Percentiles rank a stretch among this genome's conserved stretches.
Evolutionary conservation across 23 red algal genomes (phyloP).

Genomic region (Rhodosorus marinus): DNA sequence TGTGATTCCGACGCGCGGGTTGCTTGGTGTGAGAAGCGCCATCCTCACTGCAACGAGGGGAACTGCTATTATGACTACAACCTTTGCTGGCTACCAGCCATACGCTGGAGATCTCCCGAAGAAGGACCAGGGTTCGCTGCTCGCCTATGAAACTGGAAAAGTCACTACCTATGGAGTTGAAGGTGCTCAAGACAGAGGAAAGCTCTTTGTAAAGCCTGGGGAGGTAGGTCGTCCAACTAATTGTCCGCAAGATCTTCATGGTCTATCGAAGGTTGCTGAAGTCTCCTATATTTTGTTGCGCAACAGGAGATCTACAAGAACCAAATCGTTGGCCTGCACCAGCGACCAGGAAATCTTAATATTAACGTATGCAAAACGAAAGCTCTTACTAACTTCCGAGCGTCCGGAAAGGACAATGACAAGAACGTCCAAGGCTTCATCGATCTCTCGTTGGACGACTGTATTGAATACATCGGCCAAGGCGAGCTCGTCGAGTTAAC

Average conservation of each 20-base stretch:
- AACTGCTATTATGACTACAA: conserved; percentile 51
- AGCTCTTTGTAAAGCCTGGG: conserved; percentile 26
- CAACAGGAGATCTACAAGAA: conserved; percentile 61
- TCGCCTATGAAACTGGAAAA: conserved; percentile 61
- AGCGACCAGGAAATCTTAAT: conserved; percentile 33
- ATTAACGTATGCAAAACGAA: conserved; percentile 71
- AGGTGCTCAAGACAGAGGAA: conserved; percentile 53
- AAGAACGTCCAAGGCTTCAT: conserved; percentile 38
- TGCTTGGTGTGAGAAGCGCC: conserved; percentile 77
- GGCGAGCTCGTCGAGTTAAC: conserved; percentile 77
- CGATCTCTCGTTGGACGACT: conserved; percentile 61
- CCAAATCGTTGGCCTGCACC: conserved; percentile 71
- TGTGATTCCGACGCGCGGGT: conserved; percentile 59
- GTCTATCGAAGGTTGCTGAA: conserved; percentile 24
- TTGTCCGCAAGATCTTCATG: conserved; percentile 32
- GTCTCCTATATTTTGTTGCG: conserved; percentile 30
- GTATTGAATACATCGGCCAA: conserved; percentile 70
- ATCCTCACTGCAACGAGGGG: conserved; percentile 72
- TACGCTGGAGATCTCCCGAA: conserved; percentile 39
- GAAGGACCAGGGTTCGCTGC: conserved; percentile 53
- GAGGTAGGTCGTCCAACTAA: conserved; percentile 26
- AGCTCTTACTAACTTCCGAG: conserved; percentile 61
- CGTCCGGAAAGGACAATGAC: conserved; percentile 42
- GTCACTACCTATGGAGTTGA: conserved; percentile 59
- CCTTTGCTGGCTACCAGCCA: conserved; percentile 54